phyloP scores from a whole-genome alignment of 2,329 filamentous ascomycete genomes.

The Alternaria infectoria region DNA sequence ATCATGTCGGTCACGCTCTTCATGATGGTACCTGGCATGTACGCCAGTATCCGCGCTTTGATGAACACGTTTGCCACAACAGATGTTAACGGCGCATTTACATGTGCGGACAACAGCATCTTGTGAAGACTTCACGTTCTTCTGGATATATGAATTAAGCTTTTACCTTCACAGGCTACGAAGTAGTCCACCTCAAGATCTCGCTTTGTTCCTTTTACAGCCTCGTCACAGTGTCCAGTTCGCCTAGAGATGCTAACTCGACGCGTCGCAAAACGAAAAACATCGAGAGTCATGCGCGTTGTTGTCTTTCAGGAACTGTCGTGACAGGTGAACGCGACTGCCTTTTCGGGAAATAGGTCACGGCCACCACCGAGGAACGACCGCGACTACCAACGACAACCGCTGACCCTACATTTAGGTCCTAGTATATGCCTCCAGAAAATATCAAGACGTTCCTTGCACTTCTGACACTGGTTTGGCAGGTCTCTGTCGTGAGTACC shows the following conservation, averaged over 20 bases:
- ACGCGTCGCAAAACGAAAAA: neutral
- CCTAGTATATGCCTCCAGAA: neutral
- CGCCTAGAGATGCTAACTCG: neutral
- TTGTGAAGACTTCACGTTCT: conserved; percentile 12
- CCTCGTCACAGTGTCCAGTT: neutral
- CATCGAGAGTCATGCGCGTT: neutral
- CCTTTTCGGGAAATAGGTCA: neutral
- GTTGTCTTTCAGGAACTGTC: neutral
- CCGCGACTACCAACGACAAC: neutral
- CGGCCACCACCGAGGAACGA: neutral
- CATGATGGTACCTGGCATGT: conserved; percentile 36
- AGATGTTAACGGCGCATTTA: conserved; percentile 35
- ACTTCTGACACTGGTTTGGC: neutral
- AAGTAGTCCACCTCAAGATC: neutral
- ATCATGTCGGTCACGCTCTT: conserved; percentile 31
- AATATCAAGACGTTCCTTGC: neutral
- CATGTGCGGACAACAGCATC: conserved; percentile 36
- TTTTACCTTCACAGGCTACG: neutral
- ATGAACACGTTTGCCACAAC: conserved; percentile 33
- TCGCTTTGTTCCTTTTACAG: neutral
- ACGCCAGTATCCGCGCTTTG: conserved; percentile 30
- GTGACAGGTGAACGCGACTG: neutral
- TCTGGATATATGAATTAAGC: neutral
- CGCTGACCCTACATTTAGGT: neutral
- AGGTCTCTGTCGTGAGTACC: neutral